A percentile compares a stretch with the other conserved stretches of the same genome.
phyloP scores from a whole-genome alignment of 2,329 filamentous ascomycete species.

The Pezicula neosporulosa region DNA sequence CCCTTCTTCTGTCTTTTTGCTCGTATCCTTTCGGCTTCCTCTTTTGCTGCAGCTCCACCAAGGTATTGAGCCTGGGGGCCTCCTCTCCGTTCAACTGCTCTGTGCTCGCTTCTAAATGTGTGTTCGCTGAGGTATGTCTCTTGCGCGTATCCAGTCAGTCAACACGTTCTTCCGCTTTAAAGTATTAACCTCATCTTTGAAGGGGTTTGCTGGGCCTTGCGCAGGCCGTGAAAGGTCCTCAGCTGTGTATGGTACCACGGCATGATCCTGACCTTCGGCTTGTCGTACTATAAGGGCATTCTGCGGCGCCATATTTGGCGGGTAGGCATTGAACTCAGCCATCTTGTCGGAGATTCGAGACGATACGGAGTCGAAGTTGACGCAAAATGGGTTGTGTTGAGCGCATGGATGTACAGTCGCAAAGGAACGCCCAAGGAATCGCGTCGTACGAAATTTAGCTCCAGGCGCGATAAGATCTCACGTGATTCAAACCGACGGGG shows the following conservation, averaged over 20 bases:
- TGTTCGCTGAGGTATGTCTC: slow-evolving; percentile 89
- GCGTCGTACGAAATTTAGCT: neutral
- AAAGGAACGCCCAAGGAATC: neutral
- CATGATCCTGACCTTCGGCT: slow-evolving; percentile 52
- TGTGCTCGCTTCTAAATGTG: slow-evolving; percentile 83
- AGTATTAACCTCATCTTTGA: slow-evolving; percentile 56
- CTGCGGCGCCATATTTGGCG: slow-evolving; percentile 62
- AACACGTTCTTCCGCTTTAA: slow-evolving; percentile 77
- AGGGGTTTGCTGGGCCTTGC: slow-evolving; percentile 72
- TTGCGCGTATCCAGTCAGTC: slow-evolving; percentile 85
- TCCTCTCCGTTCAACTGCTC: slow-evolving; percentile 70
- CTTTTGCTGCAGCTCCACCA: slow-evolving; percentile 59
- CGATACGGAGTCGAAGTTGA: neutral
- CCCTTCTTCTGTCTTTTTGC: slow-evolving; percentile 83
- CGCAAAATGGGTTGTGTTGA: neutral
- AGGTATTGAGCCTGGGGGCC: slow-evolving; percentile 54
- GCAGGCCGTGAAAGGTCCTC: slow-evolving; percentile 65
- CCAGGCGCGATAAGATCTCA: neutral
- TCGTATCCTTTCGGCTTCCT: slow-evolving; percentile 63
- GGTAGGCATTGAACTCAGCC: slow-evolving; percentile 60
- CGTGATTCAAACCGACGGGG: no score
- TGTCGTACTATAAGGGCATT: slow-evolving; percentile 60
- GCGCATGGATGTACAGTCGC: neutral
- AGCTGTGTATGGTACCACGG: slow-evolving; percentile 64
- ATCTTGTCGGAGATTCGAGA: slow-evolving; percentile 34